phyloP scores from a whole-genome alignment of 352 stramenopile species.

The Globisporangium viniferum region DNA sequence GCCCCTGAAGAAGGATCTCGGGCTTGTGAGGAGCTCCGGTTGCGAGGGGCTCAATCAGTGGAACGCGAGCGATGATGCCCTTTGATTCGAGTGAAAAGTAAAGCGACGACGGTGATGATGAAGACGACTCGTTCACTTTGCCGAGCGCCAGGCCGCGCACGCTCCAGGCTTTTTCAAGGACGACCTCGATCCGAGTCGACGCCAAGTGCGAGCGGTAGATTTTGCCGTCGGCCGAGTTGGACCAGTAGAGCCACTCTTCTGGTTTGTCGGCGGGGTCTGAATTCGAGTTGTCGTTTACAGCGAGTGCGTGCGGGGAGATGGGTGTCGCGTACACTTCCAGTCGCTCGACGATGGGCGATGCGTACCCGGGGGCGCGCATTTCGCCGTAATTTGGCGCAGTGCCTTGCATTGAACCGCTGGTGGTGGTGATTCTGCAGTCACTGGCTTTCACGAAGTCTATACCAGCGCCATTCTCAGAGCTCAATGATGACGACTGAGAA shows the following conservation, averaged over 20 bases:
- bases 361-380: slow-evolving; percentile 41
- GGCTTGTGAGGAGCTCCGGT: background rate
- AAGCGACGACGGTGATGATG: slow-evolving; percentile 18
- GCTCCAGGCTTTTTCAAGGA: slow-evolving; percentile 45
- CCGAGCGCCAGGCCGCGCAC: slow-evolving; percentile 45
- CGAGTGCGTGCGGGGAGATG: slow-evolving; percentile 49
- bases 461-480: background rate
- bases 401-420: slow-evolving; percentile 43
- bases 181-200: slow-evolving; percentile 35
- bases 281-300: slow-evolving; percentile 28
- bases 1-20: slow-evolving; percentile 29
- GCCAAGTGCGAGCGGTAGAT: slow-evolving; percentile 63
- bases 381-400: slow-evolving; percentile 42
- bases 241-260: slow-evolving; percentile 60
- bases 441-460: slow-evolving; percentile 21
- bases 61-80: slow-evolving; percentile 38
- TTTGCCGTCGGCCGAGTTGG: slow-evolving; percentile 55
- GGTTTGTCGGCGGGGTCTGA: background rate
- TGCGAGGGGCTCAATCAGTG: slow-evolving; percentile 3
- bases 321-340: slow-evolving; percentile 33
- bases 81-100: slow-evolving; percentile 63
- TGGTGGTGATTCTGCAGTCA: slow-evolving; percentile 56
- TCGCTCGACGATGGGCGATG: slow-evolving; percentile 46
- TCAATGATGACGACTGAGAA: slow-evolving; percentile 2
- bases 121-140: background rate